These are phyloP conservation scores for Stylosanthes scabra DNA, from an alignment of 331 rosid genomes.

Conservation along the genomic window DNA sequence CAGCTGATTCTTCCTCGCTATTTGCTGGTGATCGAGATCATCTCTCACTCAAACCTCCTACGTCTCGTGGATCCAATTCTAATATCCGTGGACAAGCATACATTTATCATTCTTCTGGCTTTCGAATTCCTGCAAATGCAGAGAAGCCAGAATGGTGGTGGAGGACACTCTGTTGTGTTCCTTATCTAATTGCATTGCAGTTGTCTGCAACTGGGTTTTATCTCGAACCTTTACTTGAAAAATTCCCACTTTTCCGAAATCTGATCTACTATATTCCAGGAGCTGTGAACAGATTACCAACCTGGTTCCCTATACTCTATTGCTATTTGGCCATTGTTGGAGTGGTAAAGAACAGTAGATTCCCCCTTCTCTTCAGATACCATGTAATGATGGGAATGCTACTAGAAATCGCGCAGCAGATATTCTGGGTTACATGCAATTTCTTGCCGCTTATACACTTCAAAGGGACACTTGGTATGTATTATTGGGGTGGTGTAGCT, in stretches of 20 bases:
- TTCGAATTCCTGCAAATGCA: constrained; percentile 54
- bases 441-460: constrained; percentile 81
- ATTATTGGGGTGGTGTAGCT: constrained; percentile 84
- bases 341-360: constrained; percentile 70
- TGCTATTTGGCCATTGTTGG: constrained; percentile 56
- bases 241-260: constrained; percentile 49
- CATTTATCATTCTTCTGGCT: constrained; percentile 55
- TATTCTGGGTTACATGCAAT: constrained; percentile 72
- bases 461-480: constrained; percentile 71
- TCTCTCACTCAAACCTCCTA: constrained; percentile 39
- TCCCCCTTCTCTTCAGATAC: constrained; percentile 72
- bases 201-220: constrained; percentile 74
- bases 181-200: constrained; percentile 74
- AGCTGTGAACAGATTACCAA: constrained; percentile 64
- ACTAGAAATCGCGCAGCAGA: constrained; percentile 65
- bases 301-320: constrained; percentile 77
- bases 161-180: constrained; percentile 82
- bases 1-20: constrained; percentile 46
- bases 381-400: constrained; percentile 81
- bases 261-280: constrained; percentile 78
- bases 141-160: constrained; percentile 97
- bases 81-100: constrained; percentile 53
- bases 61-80: constrained; percentile 38
- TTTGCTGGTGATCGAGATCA: constrained; percentile 40
- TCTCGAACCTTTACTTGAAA: constrained; percentile 63